Evolutionary conservation across 306 rosid species (phyloP).

Genomic region (Ormosia emarginata): DNA sequence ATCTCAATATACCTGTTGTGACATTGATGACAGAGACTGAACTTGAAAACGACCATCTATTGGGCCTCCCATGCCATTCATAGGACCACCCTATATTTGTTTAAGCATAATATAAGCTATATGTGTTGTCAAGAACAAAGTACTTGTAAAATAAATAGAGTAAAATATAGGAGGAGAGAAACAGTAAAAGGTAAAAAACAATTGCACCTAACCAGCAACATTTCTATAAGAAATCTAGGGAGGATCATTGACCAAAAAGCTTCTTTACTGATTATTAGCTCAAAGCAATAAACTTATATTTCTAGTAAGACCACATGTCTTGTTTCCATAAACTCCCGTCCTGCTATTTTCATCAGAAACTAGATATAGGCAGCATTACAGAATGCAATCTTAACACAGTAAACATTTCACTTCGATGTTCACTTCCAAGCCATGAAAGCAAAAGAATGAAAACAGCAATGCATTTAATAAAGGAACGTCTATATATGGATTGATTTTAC

Average conservation of each 20-base stretch:
- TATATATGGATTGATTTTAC: too few relatives aligned
- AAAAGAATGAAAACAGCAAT: too few relatives aligned
- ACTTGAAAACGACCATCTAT: conserved; percentile 47
- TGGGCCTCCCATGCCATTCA: conserved; percentile 46
- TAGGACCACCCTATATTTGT: conserved; percentile 58
- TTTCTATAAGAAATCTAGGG: not conserved
- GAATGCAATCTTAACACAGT: not conserved
- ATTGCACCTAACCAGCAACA: conserved; percentile 1
- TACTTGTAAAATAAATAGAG: not conserved
- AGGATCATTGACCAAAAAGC: not conserved
- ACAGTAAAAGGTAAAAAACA: not conserved
- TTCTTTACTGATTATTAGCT: not conserved
- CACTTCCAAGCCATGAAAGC: not conserved
- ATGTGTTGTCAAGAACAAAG: not conserved
- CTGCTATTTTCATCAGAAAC: not conserved
- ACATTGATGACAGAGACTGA: conserved; percentile 39
- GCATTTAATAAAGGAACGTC: too few relatives aligned
- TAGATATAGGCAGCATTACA: not conserved
- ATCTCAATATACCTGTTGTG: conserved; percentile 54
- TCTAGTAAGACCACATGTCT: not conserved
- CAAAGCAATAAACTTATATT: not conserved
- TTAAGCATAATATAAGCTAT: conserved; percentile 19
- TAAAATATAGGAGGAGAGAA: not conserved
- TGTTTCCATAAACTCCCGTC: not conserved
- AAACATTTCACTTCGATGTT: not conserved